Evolutionary conservation across 1,284 basidiomycete species (phyloP).

Genomic region (Inonotus hispidus): DNA sequence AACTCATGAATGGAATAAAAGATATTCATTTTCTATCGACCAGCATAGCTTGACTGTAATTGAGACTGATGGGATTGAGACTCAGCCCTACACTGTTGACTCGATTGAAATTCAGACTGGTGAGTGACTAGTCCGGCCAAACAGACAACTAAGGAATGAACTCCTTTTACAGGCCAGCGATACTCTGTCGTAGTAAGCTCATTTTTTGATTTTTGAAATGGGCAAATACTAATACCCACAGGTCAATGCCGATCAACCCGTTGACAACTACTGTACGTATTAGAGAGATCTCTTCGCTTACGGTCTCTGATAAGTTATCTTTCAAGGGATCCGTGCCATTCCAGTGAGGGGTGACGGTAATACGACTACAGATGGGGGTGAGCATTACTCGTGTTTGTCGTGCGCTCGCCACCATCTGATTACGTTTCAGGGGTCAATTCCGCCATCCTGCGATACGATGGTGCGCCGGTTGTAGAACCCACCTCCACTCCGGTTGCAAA

Average conservation of each 20-base stretch:
- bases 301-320: not conserved
- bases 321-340: constrained; percentile 23
- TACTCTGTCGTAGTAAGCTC: constrained; percentile 32
- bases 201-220: not conserved
- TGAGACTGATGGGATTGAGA: constrained; percentile 43
- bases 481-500: constrained; percentile 23
- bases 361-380: constrained; percentile 24
- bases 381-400: not conserved
- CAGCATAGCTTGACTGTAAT: constrained; percentile 43
- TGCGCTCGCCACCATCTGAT: constrained; percentile 17
- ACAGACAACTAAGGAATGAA: not conserved
- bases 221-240: not conserved
- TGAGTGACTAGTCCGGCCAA: constrained; percentile 8
- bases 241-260: constrained; percentile 29
- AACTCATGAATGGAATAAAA: not conserved
- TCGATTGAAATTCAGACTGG: constrained; percentile 32
- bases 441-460: constrained; percentile 39
- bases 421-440: constrained; percentile 27
- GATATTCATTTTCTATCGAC: constrained; percentile 40
- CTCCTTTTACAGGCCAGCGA: constrained; percentile 31
- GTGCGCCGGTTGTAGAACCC: constrained; percentile 32
- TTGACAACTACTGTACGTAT: constrained; percentile 38
- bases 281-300: not conserved
- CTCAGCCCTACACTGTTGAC: constrained; percentile 37
- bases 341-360: constrained; percentile 3